Evolutionary conservation across 306 rosid genomes (phyloP).

Genomic region (Heteromeles arbutifolia): DNA sequence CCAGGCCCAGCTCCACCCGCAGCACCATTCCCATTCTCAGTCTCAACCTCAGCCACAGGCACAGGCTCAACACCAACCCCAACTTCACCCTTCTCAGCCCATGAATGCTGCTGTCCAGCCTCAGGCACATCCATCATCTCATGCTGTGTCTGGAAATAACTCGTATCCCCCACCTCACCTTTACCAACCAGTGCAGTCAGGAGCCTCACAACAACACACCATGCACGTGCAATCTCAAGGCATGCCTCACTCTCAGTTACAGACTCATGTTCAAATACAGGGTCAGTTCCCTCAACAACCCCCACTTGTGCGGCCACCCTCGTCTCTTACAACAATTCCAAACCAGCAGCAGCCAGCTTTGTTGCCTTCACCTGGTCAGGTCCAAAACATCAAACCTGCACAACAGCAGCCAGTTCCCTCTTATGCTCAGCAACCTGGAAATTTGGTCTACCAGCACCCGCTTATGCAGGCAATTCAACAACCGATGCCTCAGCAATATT

Average conservation of each 20-base stretch:
- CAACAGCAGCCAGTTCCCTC: slow-evolving; percentile 45
- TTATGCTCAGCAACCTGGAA: slow-evolving; percentile 60
- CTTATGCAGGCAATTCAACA: slow-evolving; percentile 50
- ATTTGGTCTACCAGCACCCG: slow-evolving; percentile 46
- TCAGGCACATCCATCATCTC: slow-evolving; percentile 51
- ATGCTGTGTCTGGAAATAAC: slow-evolving; percentile 60
- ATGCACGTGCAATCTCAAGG: slow-evolving; percentile 44
- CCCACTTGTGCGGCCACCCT: slow-evolving; percentile 52
- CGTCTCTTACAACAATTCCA: slow-evolving; percentile 47
- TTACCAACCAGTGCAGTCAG: slow-evolving; percentile 53
- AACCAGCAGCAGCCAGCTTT: slow-evolving; percentile 56
- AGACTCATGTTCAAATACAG: slow-evolving; percentile 45
- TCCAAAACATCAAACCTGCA: slow-evolving; percentile 43
- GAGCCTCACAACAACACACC: slow-evolving; percentile 47
- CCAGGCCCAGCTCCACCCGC: slow-evolving; percentile 51
- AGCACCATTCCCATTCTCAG: slow-evolving; percentile 48
- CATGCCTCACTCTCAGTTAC: slow-evolving; percentile 45
- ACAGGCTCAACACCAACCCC: slow-evolving; percentile 38
- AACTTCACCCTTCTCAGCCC: slow-evolving; percentile 28
- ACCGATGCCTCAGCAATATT: slow-evolving; percentile 29
- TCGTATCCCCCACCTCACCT: slow-evolving; percentile 55
- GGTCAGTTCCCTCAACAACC: slow-evolving; percentile 59
- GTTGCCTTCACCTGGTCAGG: slow-evolving; percentile 56
- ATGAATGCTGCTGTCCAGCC: slow-evolving; percentile 41
- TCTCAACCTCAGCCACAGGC: slow-evolving; percentile 49